Evolutionary conservation across 2,329 filamentous ascomycete genomes (phyloP).

Genomic region (Macroventuria anomochaeta): DNA sequence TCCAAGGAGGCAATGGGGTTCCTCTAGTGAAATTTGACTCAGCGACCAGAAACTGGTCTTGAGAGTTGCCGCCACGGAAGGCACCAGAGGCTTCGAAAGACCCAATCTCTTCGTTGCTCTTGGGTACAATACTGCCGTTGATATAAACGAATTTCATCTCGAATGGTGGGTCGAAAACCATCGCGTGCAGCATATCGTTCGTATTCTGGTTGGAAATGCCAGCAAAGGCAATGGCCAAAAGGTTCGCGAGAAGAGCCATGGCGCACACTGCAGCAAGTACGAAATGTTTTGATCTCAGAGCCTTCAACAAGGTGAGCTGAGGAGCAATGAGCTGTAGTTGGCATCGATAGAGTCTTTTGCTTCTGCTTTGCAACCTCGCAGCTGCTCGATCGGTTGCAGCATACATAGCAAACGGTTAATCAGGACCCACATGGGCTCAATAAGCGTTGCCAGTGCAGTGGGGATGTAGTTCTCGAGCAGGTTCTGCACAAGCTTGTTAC

Average conservation of each 20-base stretch:
- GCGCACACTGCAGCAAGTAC: conserved; percentile 57
- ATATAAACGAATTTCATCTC: conserved; percentile 31
- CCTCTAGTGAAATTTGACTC: conserved; percentile 56
- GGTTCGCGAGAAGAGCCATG: conserved; percentile 59
- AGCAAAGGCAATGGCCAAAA: conserved; percentile 61
- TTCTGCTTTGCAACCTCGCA: conserved; percentile 52
- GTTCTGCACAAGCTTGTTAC: conserved; percentile 48
- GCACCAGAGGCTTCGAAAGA: conserved; percentile 25
- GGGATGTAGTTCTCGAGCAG: conserved; percentile 60
- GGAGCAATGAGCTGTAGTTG: conserved; percentile 64
- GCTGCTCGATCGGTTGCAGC: conserved; percentile 61
- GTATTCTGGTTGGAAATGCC: conserved; percentile 57
- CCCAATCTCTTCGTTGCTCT: neutral
- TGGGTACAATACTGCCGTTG: conserved; percentile 36
- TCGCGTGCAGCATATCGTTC: conserved; percentile 8
- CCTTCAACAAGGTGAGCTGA: conserved; percentile 58
- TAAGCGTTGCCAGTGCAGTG: conserved; percentile 60
- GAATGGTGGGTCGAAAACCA: conserved; percentile 18
- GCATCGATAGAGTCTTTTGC: conserved; percentile 48
- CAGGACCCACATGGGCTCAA: conserved; percentile 65
- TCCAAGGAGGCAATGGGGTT: conserved; percentile 60
- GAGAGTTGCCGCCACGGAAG: conserved; percentile 31
- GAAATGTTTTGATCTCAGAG: conserved; percentile 55
- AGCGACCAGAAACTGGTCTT: conserved; percentile 52
- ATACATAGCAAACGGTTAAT: conserved; percentile 62